Evolutionary conservation across 2,329 filamentous ascomycete genomes (phyloP), one percentile per base, ranked within the genome.

Genomic region (Dactylellina cionopaga): DNA sequence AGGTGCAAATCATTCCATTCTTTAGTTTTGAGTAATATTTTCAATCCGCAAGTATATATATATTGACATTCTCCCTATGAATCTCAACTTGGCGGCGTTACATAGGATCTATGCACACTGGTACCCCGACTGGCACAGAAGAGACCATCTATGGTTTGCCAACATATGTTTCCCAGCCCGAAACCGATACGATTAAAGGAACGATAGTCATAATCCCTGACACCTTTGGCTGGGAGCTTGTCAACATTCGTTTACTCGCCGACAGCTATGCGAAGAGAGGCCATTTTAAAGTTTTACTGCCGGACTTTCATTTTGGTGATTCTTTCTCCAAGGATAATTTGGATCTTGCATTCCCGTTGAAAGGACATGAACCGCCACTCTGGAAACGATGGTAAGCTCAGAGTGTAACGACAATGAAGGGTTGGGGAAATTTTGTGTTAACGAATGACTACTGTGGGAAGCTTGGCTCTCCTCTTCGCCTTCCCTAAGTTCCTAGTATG

Each of bases 151-250:
- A 87, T 74, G 83, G 82, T 22, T 79, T 85, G 2, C 78, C 83
- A 33, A 80, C 82, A 1, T 87, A 87, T 68, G 79, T 86, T 13
- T 79, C 81, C 5, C 80, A 81, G 13, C 78, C 80, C 31, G 76
- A 76, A 10, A 77, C 19, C 15, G n/a, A 22, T 13, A n/a, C 79
- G 39, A 74, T 80, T n/a, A 82, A 82, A 35, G 85, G 81, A 9
- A 82, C 85, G 66, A 78, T 87, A 7, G 83, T 87, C 41, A 80
- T 87, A 52, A 80, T 88, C 29, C 81, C 85, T 0, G 86, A 87
- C 76, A 83, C 83, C 0, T 87, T 87, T 75, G 85, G 85, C 13
- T 85, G 84, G 82, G 80, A 81, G 1, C 83, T 87, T 73, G 78
- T 82, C 19, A 87, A 87, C 77, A 82, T 81, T 55, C 81, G 83